These are phyloP conservation scores for Gyromitra esculenta DNA, from an alignment of 2,329 filamentous ascomycete genomes.

Conservation along the genomic window DNA sequence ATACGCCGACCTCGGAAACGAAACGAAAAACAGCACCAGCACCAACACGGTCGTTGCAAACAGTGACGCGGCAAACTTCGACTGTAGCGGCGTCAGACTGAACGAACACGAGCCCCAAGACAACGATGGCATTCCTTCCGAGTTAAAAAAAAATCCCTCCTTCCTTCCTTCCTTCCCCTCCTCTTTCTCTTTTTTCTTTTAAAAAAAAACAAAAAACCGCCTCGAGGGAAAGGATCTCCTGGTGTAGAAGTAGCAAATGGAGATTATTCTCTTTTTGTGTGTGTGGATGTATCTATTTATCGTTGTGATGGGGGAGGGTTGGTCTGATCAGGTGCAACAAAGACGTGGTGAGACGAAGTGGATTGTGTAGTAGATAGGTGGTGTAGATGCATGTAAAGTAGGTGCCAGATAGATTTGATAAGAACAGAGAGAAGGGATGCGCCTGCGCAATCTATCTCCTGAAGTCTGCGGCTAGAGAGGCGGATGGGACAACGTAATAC, in stretches of 20 bases:
- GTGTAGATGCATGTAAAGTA: no score
- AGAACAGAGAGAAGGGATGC: conserved; percentile 32
- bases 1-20: conserved; percentile 36
- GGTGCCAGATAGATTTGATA: conserved; percentile 27
- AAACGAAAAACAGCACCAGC: conserved; percentile 41
- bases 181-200: background rate
- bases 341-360: background rate
- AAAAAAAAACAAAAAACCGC: no score
- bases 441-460: conserved; percentile 46
- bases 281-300: background rate
- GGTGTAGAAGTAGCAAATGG: background rate
- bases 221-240: background rate
- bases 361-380: background rate
- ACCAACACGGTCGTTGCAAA: conserved; percentile 46
- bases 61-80: conserved; percentile 47
- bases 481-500: conserved; percentile 61
- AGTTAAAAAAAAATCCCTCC: background rate
- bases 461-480: conserved; percentile 54
- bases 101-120: conserved; percentile 31
- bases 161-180: background rate
- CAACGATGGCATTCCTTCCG: conserved; percentile 30
- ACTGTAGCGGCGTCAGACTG: conserved; percentile 41
- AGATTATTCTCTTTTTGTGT: background rate
- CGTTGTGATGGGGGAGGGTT: background rate
- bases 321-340: background rate